Evolutionary conservation across 1,284 basidiomycete genomes (phyloP).

Genomic region (Papiliotrema nemorosa): DNA sequence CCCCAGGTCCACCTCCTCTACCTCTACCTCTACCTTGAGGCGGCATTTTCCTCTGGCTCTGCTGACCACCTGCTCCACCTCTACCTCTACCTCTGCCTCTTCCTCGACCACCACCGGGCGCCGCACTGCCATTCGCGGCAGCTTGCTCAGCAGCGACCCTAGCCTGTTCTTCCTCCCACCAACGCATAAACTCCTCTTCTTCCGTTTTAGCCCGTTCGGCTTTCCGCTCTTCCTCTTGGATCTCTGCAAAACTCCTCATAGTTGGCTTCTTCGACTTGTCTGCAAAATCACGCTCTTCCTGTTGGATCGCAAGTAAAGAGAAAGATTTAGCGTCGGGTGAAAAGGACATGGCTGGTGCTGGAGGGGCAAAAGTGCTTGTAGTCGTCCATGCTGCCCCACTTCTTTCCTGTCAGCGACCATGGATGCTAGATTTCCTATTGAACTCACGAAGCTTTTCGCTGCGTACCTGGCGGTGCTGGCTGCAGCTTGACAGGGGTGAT

Average conservation of each 20-base stretch:
- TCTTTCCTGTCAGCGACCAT: neutral
- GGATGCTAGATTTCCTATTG: neutral
- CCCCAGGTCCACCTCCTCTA: slow-evolving; percentile 9
- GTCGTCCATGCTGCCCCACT: slow-evolving; percentile 26
- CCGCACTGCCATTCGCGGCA: slow-evolving; percentile 10
- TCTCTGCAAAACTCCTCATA: slow-evolving; percentile 65
- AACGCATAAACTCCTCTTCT: slow-evolving; percentile 74
- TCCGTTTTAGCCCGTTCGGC: slow-evolving; percentile 52
- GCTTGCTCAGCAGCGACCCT: slow-evolving; percentile 48
- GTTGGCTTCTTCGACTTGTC: slow-evolving; percentile 53
- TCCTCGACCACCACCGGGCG: slow-evolving; percentile 5
- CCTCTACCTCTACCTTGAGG: slow-evolving; percentile 6
- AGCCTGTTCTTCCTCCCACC: slow-evolving; percentile 81
- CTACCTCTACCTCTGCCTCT: slow-evolving; percentile 8
- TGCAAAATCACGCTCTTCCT: slow-evolving; percentile 63
- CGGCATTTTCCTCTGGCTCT: slow-evolving; percentile 6
- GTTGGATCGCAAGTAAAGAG: slow-evolving; percentile 80
- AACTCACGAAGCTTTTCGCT: slow-evolving; percentile 17
- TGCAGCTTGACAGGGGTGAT: slow-evolving; percentile 39
- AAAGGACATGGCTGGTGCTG: slow-evolving; percentile 25
- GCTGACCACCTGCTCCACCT: slow-evolving; percentile 4
- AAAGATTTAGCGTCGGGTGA: slow-evolving; percentile 46
- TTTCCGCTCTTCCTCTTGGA: slow-evolving; percentile 70
- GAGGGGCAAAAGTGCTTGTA: slow-evolving; percentile 40
- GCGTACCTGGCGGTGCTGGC: slow-evolving; percentile 11